Percentiles rank a stretch among this genome's conserved stretches.
Evolutionary conservation across 202 grass and related monocot genomes (phyloP).

Genomic region (Hordeum pubiflorum): DNA sequence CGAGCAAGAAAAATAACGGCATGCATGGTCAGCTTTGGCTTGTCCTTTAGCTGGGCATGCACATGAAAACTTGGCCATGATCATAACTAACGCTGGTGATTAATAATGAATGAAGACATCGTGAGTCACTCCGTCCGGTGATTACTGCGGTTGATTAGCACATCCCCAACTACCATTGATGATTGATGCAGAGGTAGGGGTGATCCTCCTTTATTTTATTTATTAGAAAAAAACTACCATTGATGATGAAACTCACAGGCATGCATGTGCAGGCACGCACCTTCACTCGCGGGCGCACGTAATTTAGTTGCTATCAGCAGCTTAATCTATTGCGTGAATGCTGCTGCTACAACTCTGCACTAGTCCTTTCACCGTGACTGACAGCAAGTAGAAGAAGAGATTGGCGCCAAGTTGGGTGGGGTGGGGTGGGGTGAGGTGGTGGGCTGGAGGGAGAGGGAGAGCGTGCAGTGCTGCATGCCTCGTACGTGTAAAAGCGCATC

Average conservation of each 20-base stretch:
- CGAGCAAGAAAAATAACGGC: not conserved
- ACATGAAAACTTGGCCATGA: not conserved
- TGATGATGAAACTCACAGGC: conserved; percentile 21
- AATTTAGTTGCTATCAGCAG: not conserved
- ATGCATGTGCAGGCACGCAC: not conserved
- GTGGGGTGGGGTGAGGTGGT: no score
- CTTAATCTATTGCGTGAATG: not conserved
- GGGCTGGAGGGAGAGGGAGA: not conserved
- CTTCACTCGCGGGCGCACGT: not conserved
- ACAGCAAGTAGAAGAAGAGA: not conserved
- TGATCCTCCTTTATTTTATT: no score
- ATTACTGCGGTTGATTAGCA: not conserved
- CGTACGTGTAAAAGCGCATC: not conserved
- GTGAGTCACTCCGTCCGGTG: not conserved
- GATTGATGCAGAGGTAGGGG: no score
- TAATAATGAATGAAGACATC: conserved; percentile 27
- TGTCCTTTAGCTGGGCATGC: conserved; percentile 21
- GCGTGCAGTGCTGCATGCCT: not conserved
- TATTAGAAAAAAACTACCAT: not conserved
- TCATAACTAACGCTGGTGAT: not conserved
- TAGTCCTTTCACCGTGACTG: not conserved
- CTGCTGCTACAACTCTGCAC: no score
- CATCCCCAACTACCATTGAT: not conserved
- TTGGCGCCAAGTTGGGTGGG: not conserved
- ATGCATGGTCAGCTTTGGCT: conserved; percentile 6